A percentile compares a stretch with the other conserved stretches of the same genome.
Evolutionary conservation across 129 eudicot genomes (phyloP).

Genomic region (Erigeron canadensis): DNA sequence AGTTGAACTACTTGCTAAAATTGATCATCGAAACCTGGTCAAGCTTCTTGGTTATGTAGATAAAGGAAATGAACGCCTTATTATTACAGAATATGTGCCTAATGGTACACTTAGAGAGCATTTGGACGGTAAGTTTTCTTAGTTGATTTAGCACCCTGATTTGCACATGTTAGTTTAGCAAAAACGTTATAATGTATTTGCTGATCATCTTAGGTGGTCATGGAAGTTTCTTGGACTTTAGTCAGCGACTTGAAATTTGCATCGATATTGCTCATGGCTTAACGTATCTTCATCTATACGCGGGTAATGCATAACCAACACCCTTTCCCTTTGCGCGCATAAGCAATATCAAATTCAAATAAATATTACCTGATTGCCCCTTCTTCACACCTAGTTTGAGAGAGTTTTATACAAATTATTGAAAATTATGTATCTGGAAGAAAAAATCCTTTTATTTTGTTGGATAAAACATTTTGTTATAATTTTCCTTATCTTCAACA

Average conservation of each 20-base stretch:
- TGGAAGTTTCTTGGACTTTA: constrained; percentile 74
- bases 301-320: constrained; percentile 46
- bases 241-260: constrained; percentile 87
- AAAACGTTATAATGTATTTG: constrained; percentile 21
- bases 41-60: constrained; percentile 87
- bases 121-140: constrained; percentile 69
- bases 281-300: constrained; percentile 82
- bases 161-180: background rate
- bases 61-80: constrained; percentile 84
- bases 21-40: constrained; percentile 85
- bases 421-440: no score
- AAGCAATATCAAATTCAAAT: no score
- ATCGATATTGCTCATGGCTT: constrained; percentile 91
- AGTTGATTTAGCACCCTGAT: constrained; percentile 14
- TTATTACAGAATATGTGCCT: constrained; percentile 88
- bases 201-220: constrained; percentile 50
- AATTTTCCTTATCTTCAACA: constrained; percentile 33
- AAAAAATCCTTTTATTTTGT: no score
- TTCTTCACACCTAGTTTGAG: background rate
- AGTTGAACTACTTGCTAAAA: constrained; percentile 87
- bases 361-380: background rate
- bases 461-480: background rate
- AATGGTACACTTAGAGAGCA: constrained; percentile 96
- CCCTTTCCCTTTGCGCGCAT: no score
- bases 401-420: no score